Percentiles rank a stretch among this genome's conserved stretches.
Conservation (phyloP, 805 yeast species). For the Candida bentonensis region DNA sequence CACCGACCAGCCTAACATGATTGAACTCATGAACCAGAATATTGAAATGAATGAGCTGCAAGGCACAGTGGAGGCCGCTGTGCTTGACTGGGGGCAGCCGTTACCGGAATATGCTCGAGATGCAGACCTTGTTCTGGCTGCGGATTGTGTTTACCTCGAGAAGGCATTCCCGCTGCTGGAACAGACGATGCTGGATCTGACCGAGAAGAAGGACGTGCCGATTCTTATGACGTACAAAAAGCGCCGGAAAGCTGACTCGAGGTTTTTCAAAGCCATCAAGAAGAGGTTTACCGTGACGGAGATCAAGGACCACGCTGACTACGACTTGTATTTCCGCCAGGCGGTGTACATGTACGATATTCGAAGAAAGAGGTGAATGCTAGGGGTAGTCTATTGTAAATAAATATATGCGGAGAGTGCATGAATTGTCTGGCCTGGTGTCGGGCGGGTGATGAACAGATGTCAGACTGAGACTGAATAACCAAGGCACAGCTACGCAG, state of each 20-base stretch:
- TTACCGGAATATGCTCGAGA: constrained; percentile 24
- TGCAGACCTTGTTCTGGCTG: constrained; percentile 37
- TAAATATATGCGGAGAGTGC: too few species aligned
- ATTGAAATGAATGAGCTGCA: constrained; percentile 27
- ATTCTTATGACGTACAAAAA: constrained; percentile 40
- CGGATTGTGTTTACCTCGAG: constrained; percentile 47
- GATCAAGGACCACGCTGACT: constrained; percentile 14
- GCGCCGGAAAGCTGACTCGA: constrained; percentile 33
- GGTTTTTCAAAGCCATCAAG: constrained; percentile 23
- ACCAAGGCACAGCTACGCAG: too few species aligned
- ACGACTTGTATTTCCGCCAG: constrained; percentile 15
- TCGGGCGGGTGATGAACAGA: too few species aligned
- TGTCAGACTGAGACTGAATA: too few species aligned
- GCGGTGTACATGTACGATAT: constrained; percentile 8
- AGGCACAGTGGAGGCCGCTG: constrained; percentile 26
- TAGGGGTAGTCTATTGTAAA: too few species aligned
- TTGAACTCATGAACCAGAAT: constrained; percentile 34
- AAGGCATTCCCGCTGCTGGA: constrained; percentile 38
- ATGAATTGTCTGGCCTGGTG: too few species aligned
- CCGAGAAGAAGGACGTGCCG: constrained; percentile 23
- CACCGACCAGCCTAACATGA: constrained; percentile 35
- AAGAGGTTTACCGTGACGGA: constrained; percentile 19
- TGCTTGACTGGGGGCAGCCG: constrained; percentile 33
- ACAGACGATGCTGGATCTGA: constrained; percentile 32
- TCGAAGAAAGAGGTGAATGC: constrained; percentile 10